Evolutionary conservation across 129 eudicot species (phyloP), one percentile per base, ranked within the genome.

Genomic region (Helianthus tuberosus): DNA sequence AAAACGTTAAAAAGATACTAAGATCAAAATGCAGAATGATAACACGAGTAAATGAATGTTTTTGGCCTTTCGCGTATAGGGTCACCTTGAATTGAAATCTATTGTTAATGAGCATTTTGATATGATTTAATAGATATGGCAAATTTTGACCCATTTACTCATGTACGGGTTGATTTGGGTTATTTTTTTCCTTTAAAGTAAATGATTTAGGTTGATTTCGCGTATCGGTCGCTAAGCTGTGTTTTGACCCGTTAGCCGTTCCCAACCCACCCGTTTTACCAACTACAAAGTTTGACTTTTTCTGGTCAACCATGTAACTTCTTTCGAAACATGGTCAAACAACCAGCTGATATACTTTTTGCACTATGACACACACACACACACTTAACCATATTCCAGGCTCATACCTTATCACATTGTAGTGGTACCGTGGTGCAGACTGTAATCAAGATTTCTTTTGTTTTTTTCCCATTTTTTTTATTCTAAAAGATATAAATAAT

Each of bases 381-480:
- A n/a, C n/a, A n/a, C n/a, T 58, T 59, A 2, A 59, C 17, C 27
- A 60, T 69, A 68, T 49, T 44, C 75, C 50, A 58, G 29, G n/a
- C n/a, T n/a, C n/a, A n/a, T n/a, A n/a, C n/a, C n/a, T n/a, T n/a
- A n/a, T n/a, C n/a, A n/a, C 71, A 50, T 69, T 61, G 70, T 69
- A 77, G 81, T 69, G 81, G n/a, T n/a, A n/a, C n/a, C n/a, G n/a
- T n/a, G n/a, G 81, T 77, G 71, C 55, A 77, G 75, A 77, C 11
- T 38, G 70, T 41, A 15, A 61, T 3, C 75, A 68, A 68, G 65
- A 77, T 77, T 61, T 66, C 36, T 55, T 48, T 52, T 32, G 38
- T 63, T 53, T 75, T 41, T 43, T 32, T 3, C 36, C 36, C 32
- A 12, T 11, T 2, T 13, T n/a, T n/a, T 61, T 61, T 61, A 43